Evolutionary conservation across 441 rosid genomes (phyloP).

Genomic region (Adansonia madagascariensis): DNA sequence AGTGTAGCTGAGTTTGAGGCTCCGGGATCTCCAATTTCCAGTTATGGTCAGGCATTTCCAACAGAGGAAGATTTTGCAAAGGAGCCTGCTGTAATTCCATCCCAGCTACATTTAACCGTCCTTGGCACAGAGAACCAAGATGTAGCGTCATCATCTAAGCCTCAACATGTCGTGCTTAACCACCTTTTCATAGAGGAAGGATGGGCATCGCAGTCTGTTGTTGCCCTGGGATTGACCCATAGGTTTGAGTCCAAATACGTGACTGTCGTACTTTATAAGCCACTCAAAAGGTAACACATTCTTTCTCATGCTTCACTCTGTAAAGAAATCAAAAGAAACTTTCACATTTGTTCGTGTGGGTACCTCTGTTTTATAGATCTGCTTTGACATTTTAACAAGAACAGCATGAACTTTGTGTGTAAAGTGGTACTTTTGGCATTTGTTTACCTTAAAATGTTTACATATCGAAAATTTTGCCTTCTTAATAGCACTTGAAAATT

Average conservation of each 20-base stretch:
- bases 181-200: slow-evolving; percentile 83
- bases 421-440: neutral
- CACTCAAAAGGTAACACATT: slow-evolving; percentile 51
- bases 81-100: slow-evolving; percentile 71
- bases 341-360: slow-evolving; percentile 19
- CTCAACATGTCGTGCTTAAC: slow-evolving; percentile 84
- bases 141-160: slow-evolving; percentile 56
- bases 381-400: neutral
- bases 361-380: slow-evolving; percentile 21
- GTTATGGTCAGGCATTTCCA: slow-evolving; percentile 66
- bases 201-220: slow-evolving; percentile 73
- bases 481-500: neutral
- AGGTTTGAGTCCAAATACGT: slow-evolving; percentile 87
- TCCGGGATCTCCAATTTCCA: slow-evolving; percentile 77
- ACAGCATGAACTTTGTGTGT: slow-evolving; percentile 8
- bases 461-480: neutral
- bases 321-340: slow-evolving; percentile 15
- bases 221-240: slow-evolving; percentile 83
- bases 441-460: slow-evolving; percentile 2
- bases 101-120: slow-evolving; percentile 72
- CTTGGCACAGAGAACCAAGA: slow-evolving; percentile 51
- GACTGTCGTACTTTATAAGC: slow-evolving; percentile 86
- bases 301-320: neutral
- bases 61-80: slow-evolving; percentile 72
- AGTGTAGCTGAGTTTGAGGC: slow-evolving; percentile 77